Evolutionary conservation across 495 filamentous ascomycete genomes (phyloP), one percentile per base, ranked within the genome.

Genomic region (Clavariopsis aquatica): DNA sequence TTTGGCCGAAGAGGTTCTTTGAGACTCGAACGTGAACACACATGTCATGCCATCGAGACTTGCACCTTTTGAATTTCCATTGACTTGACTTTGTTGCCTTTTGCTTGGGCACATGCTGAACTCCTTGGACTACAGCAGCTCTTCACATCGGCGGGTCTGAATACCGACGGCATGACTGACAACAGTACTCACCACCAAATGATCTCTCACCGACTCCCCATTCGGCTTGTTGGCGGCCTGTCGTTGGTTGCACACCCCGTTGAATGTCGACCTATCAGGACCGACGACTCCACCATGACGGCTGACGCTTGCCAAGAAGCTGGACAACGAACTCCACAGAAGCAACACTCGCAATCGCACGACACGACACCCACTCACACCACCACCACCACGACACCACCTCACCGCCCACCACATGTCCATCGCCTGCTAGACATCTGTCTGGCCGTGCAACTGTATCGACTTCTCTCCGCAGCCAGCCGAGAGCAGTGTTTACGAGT

Each of bases 401-500:
- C 27, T 47, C 49, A 26, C 28, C 54, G 10, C 71, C 72, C 69
- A 70, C 61, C 28, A 55, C 62, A 69, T 70, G 38, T 52, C 61
- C 55, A 31, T 45, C 54, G 49, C 71, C 71, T 74, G 79, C 79
- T 81, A 81, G 79, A 74, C 79, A 70, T 57, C 61, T 70, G 79
- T 78, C 79, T 80, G 59, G 77, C 78, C 61, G 64, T 56, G 49
- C 58, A 69, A 66, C 70, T 72, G 62, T 57, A 65, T 57, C 62
- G 54, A 52, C 57, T 67, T 34, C 62, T 75, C 69, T 67, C 68
- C 57, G 71, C 73, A 75, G 73, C 75, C 75, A 76, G 71, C 75
- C 62, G 70, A 69, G 74, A 74, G 62, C 55, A 61, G 62, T 61
- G 66, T 68, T 65, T 75, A 49, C 60, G 28, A 47, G 60, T 52